Conservation (phyloP, 169 alveolate genomes). For the Babesia caballi region DNA sequence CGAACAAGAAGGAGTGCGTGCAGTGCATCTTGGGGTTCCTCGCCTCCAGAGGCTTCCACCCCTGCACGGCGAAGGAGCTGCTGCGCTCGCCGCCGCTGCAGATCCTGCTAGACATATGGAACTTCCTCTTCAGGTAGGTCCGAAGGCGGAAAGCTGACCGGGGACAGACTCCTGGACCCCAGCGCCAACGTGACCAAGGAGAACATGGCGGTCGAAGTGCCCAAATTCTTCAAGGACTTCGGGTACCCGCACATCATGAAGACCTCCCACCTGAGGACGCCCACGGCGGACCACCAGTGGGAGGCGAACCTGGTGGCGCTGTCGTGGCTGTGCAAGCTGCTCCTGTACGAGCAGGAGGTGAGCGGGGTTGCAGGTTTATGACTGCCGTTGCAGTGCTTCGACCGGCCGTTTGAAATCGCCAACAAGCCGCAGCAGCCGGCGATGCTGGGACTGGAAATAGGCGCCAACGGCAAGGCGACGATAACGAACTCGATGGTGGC, state of each 20-base stretch:
- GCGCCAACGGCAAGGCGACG: slow-evolving; percentile 21
- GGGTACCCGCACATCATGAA: slow-evolving; percentile 63
- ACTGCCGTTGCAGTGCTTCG: slow-evolving; percentile 20
- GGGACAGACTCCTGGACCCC: slow-evolving; percentile 28
- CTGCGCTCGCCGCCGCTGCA: slow-evolving; percentile 54
- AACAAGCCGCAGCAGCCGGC: neutral
- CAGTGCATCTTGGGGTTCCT: slow-evolving; percentile 45
- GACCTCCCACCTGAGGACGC: slow-evolving; percentile 54
- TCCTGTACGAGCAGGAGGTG: slow-evolving; percentile 63
- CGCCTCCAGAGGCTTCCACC: slow-evolving; percentile 43
- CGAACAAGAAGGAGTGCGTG: slow-evolving; percentile 53
- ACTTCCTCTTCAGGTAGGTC: slow-evolving; percentile 58
- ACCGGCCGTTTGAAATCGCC: neutral
- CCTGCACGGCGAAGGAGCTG: slow-evolving; percentile 55
- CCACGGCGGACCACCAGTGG: slow-evolving; percentile 67
- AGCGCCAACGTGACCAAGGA: slow-evolving; percentile 51
- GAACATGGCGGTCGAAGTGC: slow-evolving; percentile 67
- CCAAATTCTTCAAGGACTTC: slow-evolving; percentile 56
- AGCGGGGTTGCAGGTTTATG: neutral
- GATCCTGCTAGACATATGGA: slow-evolving; percentile 62
- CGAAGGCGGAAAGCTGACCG: neutral
- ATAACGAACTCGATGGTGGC: slow-evolving; percentile 29
- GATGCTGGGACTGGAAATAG: neutral
- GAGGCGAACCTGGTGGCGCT: slow-evolving; percentile 51
- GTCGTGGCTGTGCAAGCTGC: slow-evolving; percentile 65